Percentiles rank a stretch among this genome's conserved stretches.
Conservation (phyloP, 1,284 basidiomycete species). For the Thelephora terrestris region DNA sequence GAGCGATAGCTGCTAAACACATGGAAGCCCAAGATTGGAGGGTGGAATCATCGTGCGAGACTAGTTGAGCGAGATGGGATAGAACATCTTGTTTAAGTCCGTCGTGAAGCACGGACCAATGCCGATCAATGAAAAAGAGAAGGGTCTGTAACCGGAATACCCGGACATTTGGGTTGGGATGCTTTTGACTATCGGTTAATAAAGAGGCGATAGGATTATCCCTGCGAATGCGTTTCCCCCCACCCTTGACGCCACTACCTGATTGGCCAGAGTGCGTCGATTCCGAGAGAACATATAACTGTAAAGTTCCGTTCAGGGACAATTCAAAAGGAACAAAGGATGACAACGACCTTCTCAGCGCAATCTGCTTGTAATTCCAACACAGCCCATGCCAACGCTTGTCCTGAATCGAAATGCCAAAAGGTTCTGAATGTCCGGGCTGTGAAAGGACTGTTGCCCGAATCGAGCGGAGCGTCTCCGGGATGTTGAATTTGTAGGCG, state of each 20-base stretch:
- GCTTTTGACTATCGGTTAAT: constrained; percentile 38
- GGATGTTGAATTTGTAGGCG: constrained; percentile 35
- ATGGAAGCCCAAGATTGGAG: constrained; percentile 80
- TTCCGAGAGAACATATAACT: constrained; percentile 59
- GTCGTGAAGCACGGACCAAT: constrained; percentile 55
- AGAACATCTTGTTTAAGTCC: constrained; percentile 49
- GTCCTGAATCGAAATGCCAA: constrained; percentile 55
- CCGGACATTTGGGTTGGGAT: constrained; percentile 23
- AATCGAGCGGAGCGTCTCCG: constrained; percentile 10
- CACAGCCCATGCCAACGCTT: constrained; percentile 74
- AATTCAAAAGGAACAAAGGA: constrained; percentile 3
- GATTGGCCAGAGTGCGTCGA: constrained; percentile 31
- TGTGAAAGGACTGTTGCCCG: constrained; percentile 35
- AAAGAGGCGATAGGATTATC: constrained; percentile 54
- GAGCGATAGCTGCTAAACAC: constrained; percentile 62
- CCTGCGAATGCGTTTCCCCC: constrained; percentile 39
- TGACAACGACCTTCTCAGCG: constrained; percentile 44
- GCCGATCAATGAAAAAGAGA: constrained; percentile 74
- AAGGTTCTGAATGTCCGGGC: constrained; percentile 61
- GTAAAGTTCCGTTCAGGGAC: neutral
- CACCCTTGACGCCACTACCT: constrained; percentile 10
- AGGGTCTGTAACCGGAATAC: constrained; percentile 65
- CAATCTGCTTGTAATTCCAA: constrained; percentile 82
- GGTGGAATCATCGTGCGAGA: constrained; percentile 52
- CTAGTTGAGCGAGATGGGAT: constrained; percentile 43